Evolutionary conservation across 2,329 filamentous ascomycete species (phyloP).

Genomic region (Sporothrix euskadiensis): DNA sequence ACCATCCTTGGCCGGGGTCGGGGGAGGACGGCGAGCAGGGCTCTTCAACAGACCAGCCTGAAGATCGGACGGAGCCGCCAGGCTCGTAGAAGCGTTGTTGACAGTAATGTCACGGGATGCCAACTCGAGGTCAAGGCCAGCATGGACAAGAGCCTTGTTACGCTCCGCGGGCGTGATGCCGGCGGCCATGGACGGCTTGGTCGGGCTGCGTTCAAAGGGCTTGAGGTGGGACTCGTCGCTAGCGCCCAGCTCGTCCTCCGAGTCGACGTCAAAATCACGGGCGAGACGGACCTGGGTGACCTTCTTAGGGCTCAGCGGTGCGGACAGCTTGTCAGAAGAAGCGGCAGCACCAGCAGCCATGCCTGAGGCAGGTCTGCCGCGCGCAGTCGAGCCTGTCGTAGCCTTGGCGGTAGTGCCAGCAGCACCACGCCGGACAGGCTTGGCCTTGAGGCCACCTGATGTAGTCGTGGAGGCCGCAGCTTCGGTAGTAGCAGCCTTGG

Average conservation of each 20-base stretch:
- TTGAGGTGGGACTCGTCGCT: conserved; percentile 53
- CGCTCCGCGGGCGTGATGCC: conserved; percentile 38
- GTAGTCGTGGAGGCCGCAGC: conserved; percentile 23
- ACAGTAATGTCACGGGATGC: conserved; percentile 32
- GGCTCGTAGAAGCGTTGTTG: conserved; percentile 28
- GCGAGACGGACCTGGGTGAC: conserved; percentile 56
- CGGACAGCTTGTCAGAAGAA: conserved; percentile 37
- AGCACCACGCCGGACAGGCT: conserved; percentile 31
- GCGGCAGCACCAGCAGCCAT: conserved; percentile 28
- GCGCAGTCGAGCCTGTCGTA: neutral
- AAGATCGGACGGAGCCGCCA: conserved; percentile 39
- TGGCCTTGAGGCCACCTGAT: conserved; percentile 40
- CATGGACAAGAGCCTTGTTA: conserved; percentile 13
- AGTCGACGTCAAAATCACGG: conserved; percentile 47
- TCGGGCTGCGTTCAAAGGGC: conserved; percentile 56
- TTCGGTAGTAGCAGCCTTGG: conserved; percentile 37
- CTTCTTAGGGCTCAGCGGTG: conserved; percentile 65
- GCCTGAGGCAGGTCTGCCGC: conserved; percentile 27
- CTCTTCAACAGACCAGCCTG: conserved; percentile 49
- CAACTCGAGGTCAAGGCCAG: conserved; percentile 24
- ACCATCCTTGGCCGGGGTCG: conserved; percentile 55
- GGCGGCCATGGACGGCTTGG: conserved; percentile 48
- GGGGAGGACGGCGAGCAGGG: conserved; percentile 56
- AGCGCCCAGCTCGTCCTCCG: conserved; percentile 61
- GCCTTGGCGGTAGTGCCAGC: conserved; percentile 31